A percentile compares a stretch with the other conserved stretches of the same genome.
Conservation (phyloP, 1,284 basidiomycete species). For the Moesziomyces parantarcticus region DNA sequence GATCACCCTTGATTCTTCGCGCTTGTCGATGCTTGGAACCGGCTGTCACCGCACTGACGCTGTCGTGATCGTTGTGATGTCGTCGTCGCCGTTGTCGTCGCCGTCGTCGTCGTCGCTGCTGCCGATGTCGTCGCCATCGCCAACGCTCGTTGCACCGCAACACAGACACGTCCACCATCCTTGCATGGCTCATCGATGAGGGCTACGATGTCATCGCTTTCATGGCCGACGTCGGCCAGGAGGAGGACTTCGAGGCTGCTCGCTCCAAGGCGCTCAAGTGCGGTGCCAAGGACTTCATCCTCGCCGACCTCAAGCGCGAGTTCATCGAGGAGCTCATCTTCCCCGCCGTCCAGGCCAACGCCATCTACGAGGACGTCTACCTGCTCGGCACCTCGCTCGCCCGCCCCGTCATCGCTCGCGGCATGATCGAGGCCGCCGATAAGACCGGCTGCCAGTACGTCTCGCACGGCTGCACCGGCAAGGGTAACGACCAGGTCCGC, state of each 20-base stretch:
- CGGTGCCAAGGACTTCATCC: constrained; percentile 94
- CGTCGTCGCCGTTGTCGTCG: constrained; percentile 2
- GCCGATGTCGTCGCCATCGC: neutral
- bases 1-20: constrained; percentile 28
- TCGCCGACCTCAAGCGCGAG: constrained; percentile 92
- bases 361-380: constrained; percentile 99
- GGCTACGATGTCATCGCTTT: constrained; percentile 97
- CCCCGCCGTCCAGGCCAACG: constrained; percentile 95
- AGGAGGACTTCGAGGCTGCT: constrained; percentile 97
- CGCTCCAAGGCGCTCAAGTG: constrained; percentile 89
- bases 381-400: constrained; percentile 97
- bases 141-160: neutral
- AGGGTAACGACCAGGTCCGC: constrained; percentile 99
- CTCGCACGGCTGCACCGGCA: constrained; percentile 98
- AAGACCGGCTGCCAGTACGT: constrained; percentile 79
- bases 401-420: constrained; percentile 97
- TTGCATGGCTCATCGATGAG: constrained; percentile 79
- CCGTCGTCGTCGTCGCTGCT: neutral
- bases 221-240: constrained; percentile 99
- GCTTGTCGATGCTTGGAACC: too few relatives aligned
- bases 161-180: constrained; percentile 66
- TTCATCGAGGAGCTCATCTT: constrained; percentile 97
- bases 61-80: neutral
- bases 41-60: neutral
- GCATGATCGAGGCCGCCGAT: constrained; percentile 95